Evolutionary conservation across 179 eudicot genomes (phyloP).

Genomic region (Heliamphora pulchella): DNA sequence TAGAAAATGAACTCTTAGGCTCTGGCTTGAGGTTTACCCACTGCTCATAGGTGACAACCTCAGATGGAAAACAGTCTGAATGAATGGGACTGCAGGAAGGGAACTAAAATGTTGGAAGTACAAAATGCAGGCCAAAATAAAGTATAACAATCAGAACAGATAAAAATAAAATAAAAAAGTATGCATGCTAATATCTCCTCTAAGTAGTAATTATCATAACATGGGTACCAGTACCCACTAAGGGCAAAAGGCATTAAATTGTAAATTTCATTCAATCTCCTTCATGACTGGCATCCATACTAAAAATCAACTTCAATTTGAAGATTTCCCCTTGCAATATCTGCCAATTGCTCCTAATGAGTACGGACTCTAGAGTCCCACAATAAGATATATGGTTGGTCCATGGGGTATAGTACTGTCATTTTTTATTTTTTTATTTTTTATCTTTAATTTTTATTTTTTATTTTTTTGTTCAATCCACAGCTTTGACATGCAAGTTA

Average conservation of each 20-base stretch:
- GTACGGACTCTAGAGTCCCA: background rate
- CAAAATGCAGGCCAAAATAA: background rate
- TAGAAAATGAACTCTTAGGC: conserved; percentile 41
- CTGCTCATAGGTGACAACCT: conserved; percentile 72
- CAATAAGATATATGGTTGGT: background rate
- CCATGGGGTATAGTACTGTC: background rate
- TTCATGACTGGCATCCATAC: background rate
- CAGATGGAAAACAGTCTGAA: conserved; percentile 50
- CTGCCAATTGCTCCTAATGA: background rate
- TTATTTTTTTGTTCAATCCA: background rate
- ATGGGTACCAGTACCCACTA: background rate
- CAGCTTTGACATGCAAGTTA: background rate
- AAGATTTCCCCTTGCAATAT: background rate
- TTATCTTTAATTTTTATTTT: too few relatives aligned
- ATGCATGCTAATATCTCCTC: background rate
- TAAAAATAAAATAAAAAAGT: background rate
- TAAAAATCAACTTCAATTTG: background rate
- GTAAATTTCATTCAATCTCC: background rate
- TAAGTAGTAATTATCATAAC: background rate
- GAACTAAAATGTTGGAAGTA: background rate
- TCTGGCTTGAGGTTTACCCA: conserved; percentile 61
- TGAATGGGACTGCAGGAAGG: conserved; percentile 37
- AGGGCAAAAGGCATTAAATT: background rate
- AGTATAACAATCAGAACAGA: background rate
- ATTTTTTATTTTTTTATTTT: background rate